Conservation (phyloP, 2,329 filamentous ascomycete genomes). For the Aplosporella prunicola region DNA sequence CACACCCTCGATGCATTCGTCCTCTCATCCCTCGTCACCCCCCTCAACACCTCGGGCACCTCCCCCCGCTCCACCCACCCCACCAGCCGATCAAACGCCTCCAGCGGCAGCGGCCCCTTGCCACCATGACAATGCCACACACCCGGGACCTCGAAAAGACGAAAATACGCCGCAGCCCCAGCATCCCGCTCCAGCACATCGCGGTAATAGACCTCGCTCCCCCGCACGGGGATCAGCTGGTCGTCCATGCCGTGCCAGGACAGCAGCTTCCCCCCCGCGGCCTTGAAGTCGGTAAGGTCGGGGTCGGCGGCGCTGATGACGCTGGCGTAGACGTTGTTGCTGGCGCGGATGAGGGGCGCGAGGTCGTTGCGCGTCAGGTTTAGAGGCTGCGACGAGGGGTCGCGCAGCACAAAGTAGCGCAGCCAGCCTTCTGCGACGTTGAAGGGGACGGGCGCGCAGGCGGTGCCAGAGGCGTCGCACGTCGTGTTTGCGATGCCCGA, state of each 20-base stretch:
- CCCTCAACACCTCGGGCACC: slow-evolving; percentile 5
- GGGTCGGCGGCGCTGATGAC: slow-evolving; percentile 31
- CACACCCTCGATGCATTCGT: no score
- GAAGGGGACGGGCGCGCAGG: slow-evolving; percentile 13
- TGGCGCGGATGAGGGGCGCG: slow-evolving; percentile 18
- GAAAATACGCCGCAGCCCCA: slow-evolving; percentile 11
- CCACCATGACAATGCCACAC: slow-evolving; percentile 11
- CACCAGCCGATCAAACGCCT: slow-evolving; percentile 1
- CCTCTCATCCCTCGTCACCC: no score
- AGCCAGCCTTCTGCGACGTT: slow-evolving; percentile 13
- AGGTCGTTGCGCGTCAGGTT: slow-evolving; percentile 22
- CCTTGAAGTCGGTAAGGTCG: slow-evolving; percentile 29
- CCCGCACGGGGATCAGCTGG: slow-evolving; percentile 1
- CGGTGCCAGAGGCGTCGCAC: slow-evolving; percentile 6
- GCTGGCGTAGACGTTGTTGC: slow-evolving; percentile 21
- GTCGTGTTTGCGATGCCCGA: slow-evolving; percentile 16
- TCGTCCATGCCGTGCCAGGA: slow-evolving; percentile 30
- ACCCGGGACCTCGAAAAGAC: slow-evolving; percentile 13
- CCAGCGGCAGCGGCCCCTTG: neutral
- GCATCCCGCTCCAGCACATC: slow-evolving; percentile 6
- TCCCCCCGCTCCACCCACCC: slow-evolving; percentile 11
- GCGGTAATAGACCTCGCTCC: slow-evolving; percentile 3
- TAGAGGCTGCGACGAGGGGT: slow-evolving; percentile 11
- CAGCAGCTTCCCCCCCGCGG: slow-evolving; percentile 33
- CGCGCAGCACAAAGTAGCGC: slow-evolving; percentile 12